Base-by-base conservation (phyloP, 306 rosid species). In the Malus asiatica region DNA sequence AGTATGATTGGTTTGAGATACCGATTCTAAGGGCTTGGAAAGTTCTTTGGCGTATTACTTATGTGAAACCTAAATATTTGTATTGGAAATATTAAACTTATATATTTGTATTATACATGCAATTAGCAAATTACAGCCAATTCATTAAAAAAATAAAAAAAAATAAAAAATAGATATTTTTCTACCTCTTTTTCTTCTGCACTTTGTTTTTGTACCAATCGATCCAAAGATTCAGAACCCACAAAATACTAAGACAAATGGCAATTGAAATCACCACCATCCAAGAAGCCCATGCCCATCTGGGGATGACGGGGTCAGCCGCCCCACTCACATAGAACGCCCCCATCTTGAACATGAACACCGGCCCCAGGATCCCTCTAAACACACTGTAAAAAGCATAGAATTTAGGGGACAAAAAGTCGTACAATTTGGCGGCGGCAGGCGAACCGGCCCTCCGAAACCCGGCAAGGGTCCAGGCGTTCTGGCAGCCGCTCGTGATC, bases 201-300 rank as follows among this genome's bases (percentile, higher is more conserved):
- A 22, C 76, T 22, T 4, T 76, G 11, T 71, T 42, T 46, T 27
- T 72, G 46, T 14, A 52, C 87, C 87, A 78, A 20, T 68, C 45
- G 57, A 57, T 57, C 89, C 91, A 87, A 61, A 18, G 81, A 64
- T 59, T 66, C 52, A 55, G 73, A 30, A 85, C 70, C 91, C 91
- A 87, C 53, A 77, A 23, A 2, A 85, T 70, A 64, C 91, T 85
- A 57, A 71, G 70, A 4, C 76, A 69, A 23, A 83, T 74, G 5
- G 86, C 89, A 35, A 23, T 13, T 3, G 60, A 83, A 32, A 85
- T 85, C 48, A 88, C 89, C 73, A 70, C 42, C 84, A 85, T 83
- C 89, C 91, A 85, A 42, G 91, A 88, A 73, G 67, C 22, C 91
- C 91, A 83, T 10, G 84, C 91, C 89, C 91, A 88, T 23, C 4